Percentiles rank a stretch among this genome's conserved stretches.
Evolutionary conservation across 2,329 filamentous ascomycete species (phyloP).

Genomic region (Penicillium psychrosexuale): DNA sequence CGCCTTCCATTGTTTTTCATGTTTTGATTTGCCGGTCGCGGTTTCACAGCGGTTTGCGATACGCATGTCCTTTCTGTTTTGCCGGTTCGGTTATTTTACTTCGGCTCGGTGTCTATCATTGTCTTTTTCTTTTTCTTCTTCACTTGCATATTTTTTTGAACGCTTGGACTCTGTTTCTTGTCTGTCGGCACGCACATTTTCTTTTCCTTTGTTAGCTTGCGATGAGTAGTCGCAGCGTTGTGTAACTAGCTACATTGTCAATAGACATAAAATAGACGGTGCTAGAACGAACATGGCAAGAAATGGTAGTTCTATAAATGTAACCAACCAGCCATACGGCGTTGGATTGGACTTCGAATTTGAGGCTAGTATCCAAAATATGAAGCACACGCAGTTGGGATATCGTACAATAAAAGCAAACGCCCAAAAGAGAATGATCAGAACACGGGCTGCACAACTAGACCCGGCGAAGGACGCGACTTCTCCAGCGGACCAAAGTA

Average conservation of each 20-base stretch:
- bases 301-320: neutral
- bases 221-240: neutral
- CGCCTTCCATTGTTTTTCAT: constrained; percentile 1
- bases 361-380: neutral
- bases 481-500: constrained; percentile 42
- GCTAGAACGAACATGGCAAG: constrained; percentile 1
- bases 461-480: constrained; percentile 3
- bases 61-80: neutral
- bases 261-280: constrained; percentile 22
- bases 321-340: neutral
- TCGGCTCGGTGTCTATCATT: constrained; percentile 14
- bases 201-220: neutral
- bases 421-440: neutral
- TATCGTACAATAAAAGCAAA: constrained; percentile 3
- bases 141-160: constrained; percentile 13
- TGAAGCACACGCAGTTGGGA: neutral
- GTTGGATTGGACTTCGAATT: neutral
- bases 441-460: constrained; percentile 20
- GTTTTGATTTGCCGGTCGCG: neutral
- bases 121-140: constrained; percentile 1
- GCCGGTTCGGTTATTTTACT: constrained; percentile 4
- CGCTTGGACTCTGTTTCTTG: neutral
- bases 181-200: neutral
- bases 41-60: neutral
- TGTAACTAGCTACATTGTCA: constrained; percentile 21